Conservation (phyloP, 2,329 filamentous ascomycete genomes). For the Malbranchea zuffiana region DNA sequence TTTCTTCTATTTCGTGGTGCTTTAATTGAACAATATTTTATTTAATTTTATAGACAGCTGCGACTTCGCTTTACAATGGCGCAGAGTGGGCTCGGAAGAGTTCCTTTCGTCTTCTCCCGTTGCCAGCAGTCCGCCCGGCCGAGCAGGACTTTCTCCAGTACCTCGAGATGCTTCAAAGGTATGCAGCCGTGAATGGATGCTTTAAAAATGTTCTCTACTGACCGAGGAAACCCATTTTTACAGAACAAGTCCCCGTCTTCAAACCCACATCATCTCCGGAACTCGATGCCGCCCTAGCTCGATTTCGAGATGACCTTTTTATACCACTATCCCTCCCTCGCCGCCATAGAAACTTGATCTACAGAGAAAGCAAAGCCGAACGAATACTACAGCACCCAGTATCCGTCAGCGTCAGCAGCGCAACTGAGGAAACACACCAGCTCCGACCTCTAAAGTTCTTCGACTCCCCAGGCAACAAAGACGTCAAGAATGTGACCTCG, state of each 20-base stretch:
- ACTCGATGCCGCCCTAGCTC: conserved; percentile 31
- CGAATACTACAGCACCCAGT: conserved; percentile 32
- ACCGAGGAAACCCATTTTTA: background rate
- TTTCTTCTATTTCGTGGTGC: no score
- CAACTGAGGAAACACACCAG: conserved; percentile 29
- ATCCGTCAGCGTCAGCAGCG: conserved; percentile 26
- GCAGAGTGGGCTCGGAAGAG: conserved; percentile 27
- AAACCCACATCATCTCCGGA: conserved; percentile 30
- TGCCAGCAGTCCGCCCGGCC: conserved; percentile 21
- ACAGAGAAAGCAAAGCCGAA: conserved; percentile 26
- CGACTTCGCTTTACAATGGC: no score
- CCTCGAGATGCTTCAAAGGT: conserved; percentile 24
- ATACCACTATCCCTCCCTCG: conserved; percentile 31
- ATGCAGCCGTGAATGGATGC: conserved; percentile 14
- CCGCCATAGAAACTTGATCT: conserved; percentile 32
- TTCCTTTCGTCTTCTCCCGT: conserved; percentile 27
- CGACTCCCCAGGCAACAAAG: conserved; percentile 26
- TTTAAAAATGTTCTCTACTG: background rate
- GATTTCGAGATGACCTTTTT: conserved; percentile 36
- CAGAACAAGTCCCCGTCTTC: conserved; percentile 31
- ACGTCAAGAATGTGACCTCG: conserved; percentile 23
- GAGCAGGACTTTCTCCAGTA: conserved; percentile 22
- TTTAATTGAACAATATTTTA: background rate
- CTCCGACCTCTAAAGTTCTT: conserved; percentile 28
- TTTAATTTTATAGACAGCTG: no score